Base-by-base conservation (phyloP, 805 yeast species). In the Nakazawaea wyomingensis region DNA sequence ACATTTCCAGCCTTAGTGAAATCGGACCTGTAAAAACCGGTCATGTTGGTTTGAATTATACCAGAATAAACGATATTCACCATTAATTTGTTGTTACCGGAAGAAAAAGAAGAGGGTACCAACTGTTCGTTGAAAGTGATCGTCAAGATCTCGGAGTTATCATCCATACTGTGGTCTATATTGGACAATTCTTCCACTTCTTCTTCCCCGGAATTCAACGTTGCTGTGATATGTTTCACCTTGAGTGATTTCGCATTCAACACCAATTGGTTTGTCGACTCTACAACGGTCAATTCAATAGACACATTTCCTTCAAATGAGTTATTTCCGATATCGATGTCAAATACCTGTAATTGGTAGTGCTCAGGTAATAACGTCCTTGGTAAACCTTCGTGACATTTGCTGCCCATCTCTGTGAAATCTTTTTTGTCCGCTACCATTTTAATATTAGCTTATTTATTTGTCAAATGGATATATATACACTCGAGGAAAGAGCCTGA, bases 361-460 rank as follows among this genome's bases (percentile, higher is more conserved):
- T 85, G 85, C 28, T 66, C 53, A 28, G 99, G 97, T 46, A 72
- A 72, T 48, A 89, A 83, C 42, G 74, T 67, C 9, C 49, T 38
- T 9, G 67, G 66, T 18, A 64, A 45, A 9, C 60, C 57, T 27
- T 55, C 38, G 68, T 67, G 53, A 86, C 95, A 48, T 80, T 75
- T 4, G 76, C 69, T 31, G n/a, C n/a, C n/a, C n/a, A n/a, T n/a
- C 36, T 8, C n/a, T 30, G 16, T n/a, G 32, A 18, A 19, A 14
- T 21, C 37, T 14, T 22, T 16, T 26, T 13, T 9, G 28, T 9
- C 8, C 8, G 13, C n/a, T n/a, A n/a, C n/a, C n/a, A n/a, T n/a
- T n/a, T n/a, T n/a, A n/a, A n/a, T n/a, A n/a, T n/a, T n/a, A n/a
- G n/a, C n/a, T n/a, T n/a, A n/a, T n/a, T n/a, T n/a, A n/a, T n/a